Evolutionary conservation across 2,329 filamentous ascomycete genomes (phyloP), one percentile per base, ranked within the genome.

Genomic region (Ramularia endophylla): DNA sequence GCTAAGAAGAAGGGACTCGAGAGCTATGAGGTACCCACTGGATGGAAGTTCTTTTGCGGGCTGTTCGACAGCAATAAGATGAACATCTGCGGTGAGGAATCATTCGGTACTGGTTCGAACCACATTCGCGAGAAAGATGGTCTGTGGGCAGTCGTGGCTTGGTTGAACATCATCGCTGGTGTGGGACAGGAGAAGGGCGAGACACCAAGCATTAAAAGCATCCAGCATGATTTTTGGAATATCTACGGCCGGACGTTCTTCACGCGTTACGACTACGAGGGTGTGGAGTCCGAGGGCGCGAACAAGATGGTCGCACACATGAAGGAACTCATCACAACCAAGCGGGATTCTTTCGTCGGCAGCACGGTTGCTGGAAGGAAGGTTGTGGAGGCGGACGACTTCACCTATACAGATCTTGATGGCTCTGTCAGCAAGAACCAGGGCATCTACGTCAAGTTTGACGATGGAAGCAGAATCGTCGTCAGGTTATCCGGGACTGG

Each of bases 91-190:
- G 92, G 92, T 44, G 92, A 98, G 70, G 92, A 98, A 76, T 92
- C 85, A 52, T 98, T 98, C 66, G 92, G 92, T 54, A 98, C 92
- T 8, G 92, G 92, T 28, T 94, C 86, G 68, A 95, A 98, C 74
- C 92, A 98, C 69, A 95, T 98, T 62, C 87, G 92, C 56, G 92
- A 98, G 74, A 98, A 98, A 78, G 92, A 98, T 61, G 92, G 92
- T 48, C 78, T 98, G 30, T 98, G 92, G 92, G 92, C 92, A 46
- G 79, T 98, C 48, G 85, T 95, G 40, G 92, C 92, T 22, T 98
- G 92, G 92, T 73, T 98, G 58, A 98, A 98, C 75, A 95, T 98
- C 66, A 94, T 98, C 58, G 92, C 92, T 47, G 90, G 87, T 53
- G 81, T 97, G 35, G 89, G 89, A 51, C 81, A 92, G 64, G 77